Evolutionary conservation across 192 early-diverging fungal species (phyloP).

Genomic region (Chytriomyces sp.): DNA sequence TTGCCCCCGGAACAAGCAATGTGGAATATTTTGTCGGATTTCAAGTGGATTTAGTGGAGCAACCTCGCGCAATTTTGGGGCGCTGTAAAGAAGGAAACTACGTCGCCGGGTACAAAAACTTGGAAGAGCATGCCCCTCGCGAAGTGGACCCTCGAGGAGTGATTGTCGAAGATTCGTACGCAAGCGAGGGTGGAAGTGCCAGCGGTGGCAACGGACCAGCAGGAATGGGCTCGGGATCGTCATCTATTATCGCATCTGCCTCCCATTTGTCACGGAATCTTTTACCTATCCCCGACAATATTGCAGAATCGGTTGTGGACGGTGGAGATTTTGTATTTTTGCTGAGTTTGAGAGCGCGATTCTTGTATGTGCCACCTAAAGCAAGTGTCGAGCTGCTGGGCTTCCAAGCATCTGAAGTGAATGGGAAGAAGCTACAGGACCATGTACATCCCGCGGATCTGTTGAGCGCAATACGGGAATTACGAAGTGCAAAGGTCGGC

Average conservation of each 20-base stretch:
- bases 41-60: conserved; percentile 68
- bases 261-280: background rate
- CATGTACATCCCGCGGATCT: conserved; percentile 72
- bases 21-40: conserved; percentile 71
- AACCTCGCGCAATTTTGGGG: conserved; percentile 69
- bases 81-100: conserved; percentile 61
- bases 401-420: conserved; percentile 59
- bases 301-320: conserved; percentile 49
- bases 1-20: conserved; percentile 50
- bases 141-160: conserved; percentile 6
- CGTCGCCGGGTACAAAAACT: conserved; percentile 38
- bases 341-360: conserved; percentile 68
- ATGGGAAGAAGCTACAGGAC: conserved; percentile 60
- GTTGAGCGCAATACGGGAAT: conserved; percentile 69
- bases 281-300: conserved; percentile 17
- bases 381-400: conserved; percentile 54
- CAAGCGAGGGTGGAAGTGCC: background rate
- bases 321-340: conserved; percentile 69
- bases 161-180: background rate
- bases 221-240: background rate
- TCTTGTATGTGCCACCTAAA: conserved; percentile 64
- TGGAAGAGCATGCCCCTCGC: conserved; percentile 13
- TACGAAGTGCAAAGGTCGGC: conserved; percentile 56
- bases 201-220: background rate
- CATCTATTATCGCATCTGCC: background rate